Conservation (phyloP, 306 rosid species). For the Urtica urens region DNA sequence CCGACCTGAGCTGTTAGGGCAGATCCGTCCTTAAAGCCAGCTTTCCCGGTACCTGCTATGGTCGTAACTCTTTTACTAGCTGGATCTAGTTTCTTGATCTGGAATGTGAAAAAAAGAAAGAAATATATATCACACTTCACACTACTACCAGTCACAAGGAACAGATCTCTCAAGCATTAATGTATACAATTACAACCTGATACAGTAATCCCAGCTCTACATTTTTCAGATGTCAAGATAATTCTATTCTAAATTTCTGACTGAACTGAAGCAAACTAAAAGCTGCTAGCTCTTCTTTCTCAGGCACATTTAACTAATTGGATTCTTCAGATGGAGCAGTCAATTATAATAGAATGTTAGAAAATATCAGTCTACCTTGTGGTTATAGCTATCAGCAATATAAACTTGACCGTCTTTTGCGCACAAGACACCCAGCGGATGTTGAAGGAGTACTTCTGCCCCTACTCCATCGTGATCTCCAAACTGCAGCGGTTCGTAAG, state of each 20-base stretch:
- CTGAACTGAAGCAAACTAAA: neutral
- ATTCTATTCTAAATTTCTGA: too few relatives aligned
- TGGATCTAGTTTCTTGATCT: slow-evolving; percentile 85
- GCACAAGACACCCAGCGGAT: slow-evolving; percentile 71
- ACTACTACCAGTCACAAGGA: neutral
- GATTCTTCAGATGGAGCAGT: too few relatives aligned
- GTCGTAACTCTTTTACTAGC: slow-evolving; percentile 65
- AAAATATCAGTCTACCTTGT: slow-evolving; percentile 69
- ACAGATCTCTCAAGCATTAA: neutral
- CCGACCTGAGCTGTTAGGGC: slow-evolving; percentile 69
- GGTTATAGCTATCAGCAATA: slow-evolving; percentile 85
- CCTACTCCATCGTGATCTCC: slow-evolving; percentile 95
- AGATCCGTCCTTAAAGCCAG: slow-evolving; percentile 74
- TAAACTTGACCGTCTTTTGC: slow-evolving; percentile 54
- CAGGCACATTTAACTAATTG: too few relatives aligned
- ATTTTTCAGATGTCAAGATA: too few relatives aligned
- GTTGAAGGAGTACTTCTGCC: slow-evolving; percentile 86
- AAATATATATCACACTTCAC: slow-evolving; percentile 11
- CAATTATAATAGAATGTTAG: too few relatives aligned
- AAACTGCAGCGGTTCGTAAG: slow-evolving; percentile 42
- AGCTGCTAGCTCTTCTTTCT: too few relatives aligned
- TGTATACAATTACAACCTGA: too few relatives aligned
- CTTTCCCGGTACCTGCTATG: slow-evolving; percentile 79
- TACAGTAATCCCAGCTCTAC: too few relatives aligned
- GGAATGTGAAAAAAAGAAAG: slow-evolving; percentile 22